Conservation (phyloP, 768 basidiomycete genomes). For the Collybia nuda region DNA sequence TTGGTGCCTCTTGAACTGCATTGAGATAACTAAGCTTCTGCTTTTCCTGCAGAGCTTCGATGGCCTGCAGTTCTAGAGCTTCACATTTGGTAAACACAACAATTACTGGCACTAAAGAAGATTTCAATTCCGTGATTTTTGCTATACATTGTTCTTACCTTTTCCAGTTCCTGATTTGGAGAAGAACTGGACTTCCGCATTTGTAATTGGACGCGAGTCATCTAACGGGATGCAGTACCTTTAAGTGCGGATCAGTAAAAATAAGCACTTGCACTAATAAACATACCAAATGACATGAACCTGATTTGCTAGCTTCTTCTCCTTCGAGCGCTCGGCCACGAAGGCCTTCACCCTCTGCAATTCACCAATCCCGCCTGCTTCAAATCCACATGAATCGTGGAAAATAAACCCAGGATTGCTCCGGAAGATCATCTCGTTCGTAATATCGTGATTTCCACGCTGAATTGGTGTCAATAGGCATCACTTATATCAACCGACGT, state of each 20-base stretch:
- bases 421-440: conserved; percentile 24
- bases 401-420: conserved; percentile 35
- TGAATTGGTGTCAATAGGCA: conserved; percentile 8
- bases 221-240: conserved; percentile 39
- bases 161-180: conserved; percentile 18
- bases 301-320: conserved; percentile 16
- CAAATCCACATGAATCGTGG: conserved; percentile 42
- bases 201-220: conserved; percentile 21
- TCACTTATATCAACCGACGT: too few relatives aligned
- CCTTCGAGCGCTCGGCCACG: conserved; percentile 21
- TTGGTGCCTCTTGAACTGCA: too few relatives aligned
- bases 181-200: conserved; percentile 29
- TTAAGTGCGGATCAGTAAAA: not conserved
- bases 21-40: conserved; percentile 1
- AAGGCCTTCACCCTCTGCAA: conserved; percentile 27
- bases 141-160: conserved; percentile 15
- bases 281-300: conserved; percentile 40
- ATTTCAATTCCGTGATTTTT: not conserved
- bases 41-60: conserved; percentile 3
- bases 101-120: conserved; percentile 32
- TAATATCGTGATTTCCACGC: conserved; percentile 35
- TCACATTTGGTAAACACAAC: conserved; percentile 39
- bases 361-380: conserved; percentile 30
- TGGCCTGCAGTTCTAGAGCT: conserved; percentile 9
- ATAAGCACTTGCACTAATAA: not conserved